These are phyloP conservation scores for Cladophialophora exuberans DNA, from an alignment of 2,329 filamentous ascomycete species.

Conservation along the genomic window DNA sequence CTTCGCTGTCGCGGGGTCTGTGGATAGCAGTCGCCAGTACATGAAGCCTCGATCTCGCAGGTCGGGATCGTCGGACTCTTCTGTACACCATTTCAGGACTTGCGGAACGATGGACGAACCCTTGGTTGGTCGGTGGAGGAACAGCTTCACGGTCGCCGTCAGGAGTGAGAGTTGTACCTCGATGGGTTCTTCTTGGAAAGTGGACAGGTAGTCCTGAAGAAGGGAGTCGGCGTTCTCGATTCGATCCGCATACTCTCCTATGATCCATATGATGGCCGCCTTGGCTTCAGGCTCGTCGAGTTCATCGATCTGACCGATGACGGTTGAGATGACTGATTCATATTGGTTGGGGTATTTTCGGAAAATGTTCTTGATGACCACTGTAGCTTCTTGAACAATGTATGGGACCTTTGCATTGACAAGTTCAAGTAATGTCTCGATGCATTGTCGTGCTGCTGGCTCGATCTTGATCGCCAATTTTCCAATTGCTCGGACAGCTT, in stretches of 20 bases:
- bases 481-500: slow-evolving; percentile 94
- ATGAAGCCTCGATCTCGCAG: slow-evolving; percentile 95
- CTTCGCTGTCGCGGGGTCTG: slow-evolving; percentile 84
- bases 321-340: slow-evolving; percentile 92
- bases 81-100: slow-evolving; percentile 97
- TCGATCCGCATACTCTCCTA: slow-evolving; percentile 94
- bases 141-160: slow-evolving; percentile 95
- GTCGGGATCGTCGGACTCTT: slow-evolving; percentile 98
- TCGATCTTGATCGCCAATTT: slow-evolving; percentile 99
- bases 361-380: slow-evolving; percentile 99
- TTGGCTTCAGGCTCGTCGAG: slow-evolving; percentile 97
- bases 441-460: slow-evolving; percentile 85
- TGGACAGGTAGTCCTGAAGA: slow-evolving; percentile 91
- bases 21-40: slow-evolving; percentile 97
- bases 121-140: slow-evolving; percentile 94
- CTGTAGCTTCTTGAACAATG: slow-evolving; percentile 97
- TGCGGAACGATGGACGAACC: slow-evolving; percentile 91
- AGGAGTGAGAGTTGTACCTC: slow-evolving; percentile 94
- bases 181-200: slow-evolving; percentile 90
- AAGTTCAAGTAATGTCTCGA: slow-evolving; percentile 87
- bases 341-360: slow-evolving; percentile 99
- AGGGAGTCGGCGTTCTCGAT: slow-evolving; percentile 96
- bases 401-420: slow-evolving; percentile 98
- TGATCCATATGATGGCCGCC: slow-evolving; percentile 99
- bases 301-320: slow-evolving; percentile 95